Evolutionary conservation across 768 basidiomycete genomes (phyloP), one percentile per base, ranked within the genome.

Genomic region (Calocybe cyanea): DNA sequence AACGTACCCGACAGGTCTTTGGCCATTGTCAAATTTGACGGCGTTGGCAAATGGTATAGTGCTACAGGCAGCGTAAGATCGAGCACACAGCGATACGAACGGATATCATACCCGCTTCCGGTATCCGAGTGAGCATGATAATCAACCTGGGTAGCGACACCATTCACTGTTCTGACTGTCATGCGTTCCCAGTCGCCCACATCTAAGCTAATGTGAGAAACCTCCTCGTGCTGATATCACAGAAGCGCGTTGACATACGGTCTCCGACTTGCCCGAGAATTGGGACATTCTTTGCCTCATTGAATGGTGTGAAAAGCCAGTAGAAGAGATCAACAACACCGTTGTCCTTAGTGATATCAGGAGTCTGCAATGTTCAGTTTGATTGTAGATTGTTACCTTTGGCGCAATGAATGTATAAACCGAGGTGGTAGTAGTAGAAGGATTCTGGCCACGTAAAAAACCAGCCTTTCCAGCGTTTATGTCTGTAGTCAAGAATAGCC

Each of bases 101-200:
- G 25, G 25, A n/a, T n/a, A n/a, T 20, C 46, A 28, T 2, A 50
- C 49, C 51, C 51, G 54, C 54, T 56, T 36, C 51, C 54, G 2
- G 45, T 32, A 24, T 43, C 43, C 17, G 46, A 49, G 20, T 52
- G 54, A 35, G 54, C 51, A 38, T 56, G 54, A 21, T 53, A 56
- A 34, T 56, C 51, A 19, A 56, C 49, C 36, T 52, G 51, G 11
- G 54, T 53, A 15, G 54, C 51, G 19, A 53, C 32, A 28, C 54
- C 54, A 34, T 53, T 48, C 1, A 53, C 49, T 7, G 51, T 56
- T 13, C 51, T 51, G 8, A 56, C 54, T 9, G 49, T 38, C 49
- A 56, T 56, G 30, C 54, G 54, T 21, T 52, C 54, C 54, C 51
- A 56, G 23, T 56, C 54, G 7, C 54, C 54, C 2, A 55, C 51